Conservation (phyloP, 768 basidiomycete species). For the Agaricus blazei region DNA sequence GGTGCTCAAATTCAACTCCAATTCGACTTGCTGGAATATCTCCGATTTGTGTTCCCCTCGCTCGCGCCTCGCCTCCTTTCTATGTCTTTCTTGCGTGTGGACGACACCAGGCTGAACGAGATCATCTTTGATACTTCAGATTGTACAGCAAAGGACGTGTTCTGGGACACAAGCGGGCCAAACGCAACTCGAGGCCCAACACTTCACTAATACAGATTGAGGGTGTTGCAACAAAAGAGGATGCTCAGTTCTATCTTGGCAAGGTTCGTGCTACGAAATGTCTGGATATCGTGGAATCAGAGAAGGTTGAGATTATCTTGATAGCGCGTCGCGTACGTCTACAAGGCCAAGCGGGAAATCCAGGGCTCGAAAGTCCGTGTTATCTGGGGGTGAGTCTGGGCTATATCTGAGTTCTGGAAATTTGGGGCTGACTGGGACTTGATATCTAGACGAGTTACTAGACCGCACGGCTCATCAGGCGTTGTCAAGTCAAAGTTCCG, state of each 20-base stretch:
- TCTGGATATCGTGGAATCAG: neutral
- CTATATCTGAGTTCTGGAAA: neutral
- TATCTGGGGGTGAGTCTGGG: slow-evolving; percentile 85
- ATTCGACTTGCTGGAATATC: neutral
- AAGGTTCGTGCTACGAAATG: slow-evolving; percentile 58
- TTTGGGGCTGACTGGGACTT: neutral
- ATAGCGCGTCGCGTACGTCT: slow-evolving; percentile 95
- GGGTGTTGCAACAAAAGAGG: slow-evolving; percentile 89
- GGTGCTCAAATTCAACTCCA: slow-evolving; percentile 4
- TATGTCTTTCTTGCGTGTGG: neutral
- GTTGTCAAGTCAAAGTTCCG: slow-evolving; percentile 97
- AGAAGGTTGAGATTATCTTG: neutral
- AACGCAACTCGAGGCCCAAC: slow-evolving; percentile 94
- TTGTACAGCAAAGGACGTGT: slow-evolving; percentile 96
- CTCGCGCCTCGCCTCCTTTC: neutral
- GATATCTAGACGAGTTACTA: slow-evolving; percentile 76
- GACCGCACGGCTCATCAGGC: slow-evolving; percentile 91
- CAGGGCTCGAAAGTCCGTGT: slow-evolving; percentile 94
- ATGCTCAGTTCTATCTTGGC: slow-evolving; percentile 96
- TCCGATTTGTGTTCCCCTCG: slow-evolving; percentile 4
- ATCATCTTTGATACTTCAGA: slow-evolving; percentile 38
- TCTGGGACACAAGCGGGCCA: slow-evolving; percentile 97
- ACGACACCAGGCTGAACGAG: slow-evolving; percentile 14
- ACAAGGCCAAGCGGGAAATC: slow-evolving; percentile 93
- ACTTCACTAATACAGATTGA: slow-evolving; percentile 97